Base-by-base conservation (phyloP, 352 stramenopile species). In the Hyaloperonospora arabidopsidis region DNA sequence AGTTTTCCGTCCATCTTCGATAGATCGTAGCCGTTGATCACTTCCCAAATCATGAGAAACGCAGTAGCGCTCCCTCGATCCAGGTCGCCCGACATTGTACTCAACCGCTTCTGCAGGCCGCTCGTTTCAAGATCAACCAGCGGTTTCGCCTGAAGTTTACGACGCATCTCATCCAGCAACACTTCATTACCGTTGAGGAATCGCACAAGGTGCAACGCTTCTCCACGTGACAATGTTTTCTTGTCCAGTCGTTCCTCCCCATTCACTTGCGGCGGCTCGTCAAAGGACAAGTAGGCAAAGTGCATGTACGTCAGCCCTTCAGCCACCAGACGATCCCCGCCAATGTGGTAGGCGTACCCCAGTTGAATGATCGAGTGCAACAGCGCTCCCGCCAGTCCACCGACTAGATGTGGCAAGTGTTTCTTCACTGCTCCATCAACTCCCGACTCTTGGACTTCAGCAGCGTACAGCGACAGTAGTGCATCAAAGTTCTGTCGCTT, bases 251-350 rank as follows among this genome's bases (percentile, higher is more conserved):
- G 17, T 12, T 71, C 58, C 13, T 67, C 50, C 1, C 25, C 36
- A 21, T 51, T 50, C 29, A 29, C 19, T 19, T 51, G 34, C 25
- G n/a, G 8, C n/a, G 55, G 58, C 32, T 67, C 59, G 12, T 72
- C 63, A 35, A 76, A 76, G n/a, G 60, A 59, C 29, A 73, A 45
- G 32, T 68, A 73, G 1, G 57, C 49, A 36, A 59, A 68, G 53
- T 73, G 67, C 56, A 76, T 55, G 54, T 76, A 76, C 47, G 64
- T 44, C 29, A 76, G 39, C 15, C 63, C 67, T 71, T 76, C 67
- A 7, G 67, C 67, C 32, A 76, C 54, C 15, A 70, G 53, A 40
- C 56, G 67, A 5, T 62, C 53, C 6, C 60, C 60, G 34, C 67
- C 64, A 50, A 73, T 61, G 23, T 57, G 64, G 15, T 76, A 73